Base-by-base conservation (phyloP, 306 rosid genomes). In the Cyamopsis tetragonoloba region DNA sequence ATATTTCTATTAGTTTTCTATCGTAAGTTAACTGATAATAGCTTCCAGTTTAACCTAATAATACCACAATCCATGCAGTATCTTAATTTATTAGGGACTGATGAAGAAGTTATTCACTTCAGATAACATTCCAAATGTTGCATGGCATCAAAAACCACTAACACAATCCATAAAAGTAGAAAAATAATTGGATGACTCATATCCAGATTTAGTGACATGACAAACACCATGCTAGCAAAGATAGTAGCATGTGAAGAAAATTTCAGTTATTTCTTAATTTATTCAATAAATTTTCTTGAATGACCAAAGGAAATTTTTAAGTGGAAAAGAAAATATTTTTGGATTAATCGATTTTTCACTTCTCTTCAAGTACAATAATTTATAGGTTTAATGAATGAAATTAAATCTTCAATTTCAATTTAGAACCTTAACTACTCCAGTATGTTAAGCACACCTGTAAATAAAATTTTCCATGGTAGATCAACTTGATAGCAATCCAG, bases 51-150 rank as follows among this genome's bases (percentile, higher is more conserved):
- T 58, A 28, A 18, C 14, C 20, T 54, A 78, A 49, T 49, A 38
- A 53, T 13, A 50, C 51, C 39, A 26, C 46, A 61, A 68, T 73
- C 35, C 63, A 61, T 35, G 55, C 57, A 62, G 49, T 37, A 53
- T 44, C 47, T 35, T 54, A 14, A 74, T 46, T 37, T 62, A 68
- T 74, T 47, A 68, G 26, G 22, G 38, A 68, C 43, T 14, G 27
- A 44, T 47, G 44, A 58, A 49, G 58, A 47, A 51, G 56, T 12
- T 70, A 19, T 35, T 35, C 38, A 18, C 14, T 54, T 53, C 44
- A 7, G 10, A 43, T 43, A 70, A 38, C 65, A 46, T 57, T 65
- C 78, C 65, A 10, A 56, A 66, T 58, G 20, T 7, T 31, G 55
- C 15, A 58, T 47, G 7, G 7, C 58, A 27, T 62, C 49, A 65